Percentiles rank a stretch among this genome's conserved stretches.
Conservation (phyloP, 2,329 filamentous ascomycete species). For the Epichloe coenophiala region DNA sequence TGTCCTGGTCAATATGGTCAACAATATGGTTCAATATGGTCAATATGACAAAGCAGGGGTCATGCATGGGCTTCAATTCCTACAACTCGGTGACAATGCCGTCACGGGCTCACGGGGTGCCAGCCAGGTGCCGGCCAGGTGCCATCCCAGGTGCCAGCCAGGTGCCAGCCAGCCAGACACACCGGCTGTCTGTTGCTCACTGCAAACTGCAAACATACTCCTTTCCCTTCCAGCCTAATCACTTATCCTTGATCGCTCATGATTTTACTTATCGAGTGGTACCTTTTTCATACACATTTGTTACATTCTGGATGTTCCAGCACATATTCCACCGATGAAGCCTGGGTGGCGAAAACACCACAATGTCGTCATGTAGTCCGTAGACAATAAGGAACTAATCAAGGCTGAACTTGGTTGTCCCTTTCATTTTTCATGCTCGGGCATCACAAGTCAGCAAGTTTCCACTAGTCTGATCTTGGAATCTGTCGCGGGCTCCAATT, state of each 20-base stretch:
- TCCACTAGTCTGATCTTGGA: neutral
- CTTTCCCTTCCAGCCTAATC: too few species aligned
- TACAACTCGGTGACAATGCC: slow-evolving; percentile 1
- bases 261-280: neutral
- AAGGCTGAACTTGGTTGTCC: neutral
- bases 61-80: neutral
- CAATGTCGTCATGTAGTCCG: neutral
- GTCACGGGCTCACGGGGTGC: neutral
- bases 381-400: neutral
- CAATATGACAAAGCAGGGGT: neutral
- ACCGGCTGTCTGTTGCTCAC: too few species aligned
- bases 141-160: neutral
- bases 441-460: neutral
- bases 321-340: neutral
- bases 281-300: neutral
- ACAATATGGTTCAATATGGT: neutral
- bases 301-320: neutral
- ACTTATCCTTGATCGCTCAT: neutral
- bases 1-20: neutral
- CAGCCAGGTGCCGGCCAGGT: neutral
- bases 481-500: neutral
- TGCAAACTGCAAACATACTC: too few species aligned
- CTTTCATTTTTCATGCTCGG: neutral
- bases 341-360: neutral
- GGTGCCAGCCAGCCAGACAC: too few species aligned